Evolutionary conservation across 2,329 filamentous ascomycete genomes (phyloP), one percentile per base, ranked within the genome.

Genomic region (Cladosporium sp.): DNA sequence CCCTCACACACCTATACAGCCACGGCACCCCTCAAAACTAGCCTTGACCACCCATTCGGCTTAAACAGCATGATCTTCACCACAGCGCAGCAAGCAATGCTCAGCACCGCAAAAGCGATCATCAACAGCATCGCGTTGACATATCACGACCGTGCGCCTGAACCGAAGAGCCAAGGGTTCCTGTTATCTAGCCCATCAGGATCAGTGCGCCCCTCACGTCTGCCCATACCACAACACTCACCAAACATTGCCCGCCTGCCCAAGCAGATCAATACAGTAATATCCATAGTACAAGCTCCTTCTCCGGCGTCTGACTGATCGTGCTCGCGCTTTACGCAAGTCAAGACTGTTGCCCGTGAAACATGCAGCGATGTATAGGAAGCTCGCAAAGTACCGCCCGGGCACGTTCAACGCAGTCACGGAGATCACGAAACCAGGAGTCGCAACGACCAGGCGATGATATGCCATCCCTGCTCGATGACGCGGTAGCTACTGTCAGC

Each of bases 381-480:
- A 69, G 1, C 60, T 60, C n/a, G 63, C 59, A 15, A 58, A 46
- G 45, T 66, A 66, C 7, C 62, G 57, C 4, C 36, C 46, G 15
- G 46, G 38, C 3, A 38, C 40, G 39, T 50, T 50, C 7, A 50
- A 18, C 1, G 48, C 43, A 2, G 48, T 39, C 12, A 42, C 22
- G 19, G 25, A 36, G n/a, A 50, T 36, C 5, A 50, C 18, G 15
- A 43, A 50, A 7, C 48, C 48, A 11, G 18, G n/a, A 30, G 38
- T 30, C 19, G 39, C 48, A n/a, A 50, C 40, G 39, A 7, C 11
- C 39, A 43, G 5, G 19, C 19, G 38, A 41, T 49, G 46, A 61
- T 16, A 49, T 66, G 63, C 63, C 65, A 56, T 75, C 67, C 69
- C 3, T 65, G 58, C 35, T 71, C 68, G 42, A 70, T 70, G 58